phyloP scores from a whole-genome alignment of 2,329 filamentous ascomycete species.

The Alternaria burnsii region DNA sequence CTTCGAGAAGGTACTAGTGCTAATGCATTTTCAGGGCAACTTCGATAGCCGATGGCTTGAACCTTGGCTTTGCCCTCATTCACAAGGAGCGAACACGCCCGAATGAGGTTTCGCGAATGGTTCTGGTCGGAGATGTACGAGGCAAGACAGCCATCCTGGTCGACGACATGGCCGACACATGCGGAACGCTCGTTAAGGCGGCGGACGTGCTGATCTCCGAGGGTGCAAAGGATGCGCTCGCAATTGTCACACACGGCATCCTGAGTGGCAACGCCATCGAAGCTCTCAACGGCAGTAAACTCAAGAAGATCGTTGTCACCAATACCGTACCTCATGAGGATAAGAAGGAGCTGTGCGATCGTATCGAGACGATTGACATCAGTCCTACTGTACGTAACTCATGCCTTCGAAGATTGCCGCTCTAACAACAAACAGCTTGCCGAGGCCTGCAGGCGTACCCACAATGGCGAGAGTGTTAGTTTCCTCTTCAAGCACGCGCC shows the following conservation, averaged over 20 bases:
- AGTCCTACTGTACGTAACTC: slow-evolving; percentile 70
- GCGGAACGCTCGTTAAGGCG: slow-evolving; percentile 86
- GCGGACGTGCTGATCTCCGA: slow-evolving; percentile 82
- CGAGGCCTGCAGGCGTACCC: slow-evolving; percentile 75
- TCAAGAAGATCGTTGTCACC: slow-evolving; percentile 84
- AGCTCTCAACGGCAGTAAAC: slow-evolving; percentile 78
- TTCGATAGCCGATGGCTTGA: slow-evolving; percentile 89
- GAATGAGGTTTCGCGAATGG: slow-evolving; percentile 92
- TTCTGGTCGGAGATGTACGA: slow-evolving; percentile 91
- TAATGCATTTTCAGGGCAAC: slow-evolving; percentile 69
- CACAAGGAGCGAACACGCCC: slow-evolving; percentile 95
- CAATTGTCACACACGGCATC: slow-evolving; percentile 95
- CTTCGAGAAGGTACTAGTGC: slow-evolving; percentile 9
- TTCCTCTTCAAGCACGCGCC: slow-evolving; percentile 76
- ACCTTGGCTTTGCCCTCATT: slow-evolving; percentile 90
- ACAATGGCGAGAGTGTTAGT: slow-evolving; percentile 74
- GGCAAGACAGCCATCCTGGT: slow-evolving; percentile 95
- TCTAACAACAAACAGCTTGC: slow-evolving; percentile 59
- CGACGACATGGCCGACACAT: slow-evolving; percentile 98
- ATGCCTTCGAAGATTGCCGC: neutral
- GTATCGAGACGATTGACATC: slow-evolving; percentile 91
- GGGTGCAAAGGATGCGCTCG: slow-evolving; percentile 87
- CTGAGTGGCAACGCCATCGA: slow-evolving; percentile 88
- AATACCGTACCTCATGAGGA: slow-evolving; percentile 86
- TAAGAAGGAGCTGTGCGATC: slow-evolving; percentile 79